Evolutionary conservation across 192 early-diverging fungal genomes (phyloP).

Genomic region (Helicostylum pulchrum): DNA sequence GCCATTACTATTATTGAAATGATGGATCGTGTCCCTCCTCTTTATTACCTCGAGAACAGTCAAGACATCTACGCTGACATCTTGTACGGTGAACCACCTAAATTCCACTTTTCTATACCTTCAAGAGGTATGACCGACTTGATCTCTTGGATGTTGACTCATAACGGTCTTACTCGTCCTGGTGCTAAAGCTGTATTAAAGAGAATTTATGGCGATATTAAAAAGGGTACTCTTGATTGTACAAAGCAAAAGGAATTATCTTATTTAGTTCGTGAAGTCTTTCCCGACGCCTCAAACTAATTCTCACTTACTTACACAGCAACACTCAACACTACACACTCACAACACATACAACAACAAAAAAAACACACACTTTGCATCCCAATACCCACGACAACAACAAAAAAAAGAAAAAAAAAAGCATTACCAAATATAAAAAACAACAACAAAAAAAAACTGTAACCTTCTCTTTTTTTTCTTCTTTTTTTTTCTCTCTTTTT

Average conservation of each 20-base stretch:
- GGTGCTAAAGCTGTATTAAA: constrained; percentile 24
- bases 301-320: too few relatives aligned
- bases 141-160: constrained; percentile 27
- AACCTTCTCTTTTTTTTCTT: neutral
- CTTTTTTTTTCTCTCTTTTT: neutral
- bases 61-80: constrained; percentile 36
- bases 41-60: constrained; percentile 36
- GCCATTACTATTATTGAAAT: constrained; percentile 44
- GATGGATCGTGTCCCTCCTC: constrained; percentile 42
- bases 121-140: constrained; percentile 18
- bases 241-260: constrained; percentile 29
- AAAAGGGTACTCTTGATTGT: constrained; percentile 21
- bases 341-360: neutral
- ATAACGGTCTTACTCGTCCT: constrained; percentile 21
- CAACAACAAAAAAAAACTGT: neutral
- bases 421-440: too few relatives aligned
- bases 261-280: constrained; percentile 30
- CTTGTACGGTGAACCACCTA: constrained; percentile 24
- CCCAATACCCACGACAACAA: too few relatives aligned
- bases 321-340: neutral
- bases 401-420: too few relatives aligned
- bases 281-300: constrained; percentile 15
- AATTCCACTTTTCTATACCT: constrained; percentile 30
- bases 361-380: neutral
- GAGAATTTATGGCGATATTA: constrained; percentile 19